These are phyloP conservation scores for Whalleya microplaca DNA, from an alignment of 2,329 filamentous ascomycete genomes.

Conservation along the genomic window DNA sequence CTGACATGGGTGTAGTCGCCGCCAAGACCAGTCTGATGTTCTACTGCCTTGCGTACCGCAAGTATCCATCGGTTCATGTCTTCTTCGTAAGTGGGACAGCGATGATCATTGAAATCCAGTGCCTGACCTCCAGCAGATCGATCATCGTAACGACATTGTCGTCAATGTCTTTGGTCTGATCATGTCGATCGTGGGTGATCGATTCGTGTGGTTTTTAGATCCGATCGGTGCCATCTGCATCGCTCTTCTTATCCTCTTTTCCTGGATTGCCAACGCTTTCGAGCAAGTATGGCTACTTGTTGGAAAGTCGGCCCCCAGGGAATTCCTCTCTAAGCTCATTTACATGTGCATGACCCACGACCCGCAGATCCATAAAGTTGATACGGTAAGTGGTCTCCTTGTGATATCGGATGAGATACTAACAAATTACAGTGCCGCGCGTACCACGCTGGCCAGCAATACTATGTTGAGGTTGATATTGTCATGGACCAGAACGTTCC, in stretches of 20 bases:
- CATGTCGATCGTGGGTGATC: slow-evolving; percentile 58
- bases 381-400: slow-evolving; percentile 46
- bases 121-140: slow-evolving; percentile 41
- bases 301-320: slow-evolving; percentile 62
- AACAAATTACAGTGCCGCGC: slow-evolving; percentile 49
- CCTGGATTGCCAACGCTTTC: slow-evolving; percentile 63
- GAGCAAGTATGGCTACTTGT: slow-evolving; percentile 66
- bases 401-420: slow-evolving; percentile 2
- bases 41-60: slow-evolving; percentile 56
- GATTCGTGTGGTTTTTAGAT: slow-evolving; percentile 63
- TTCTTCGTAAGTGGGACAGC: slow-evolving; percentile 49
- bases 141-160: slow-evolving; percentile 60
- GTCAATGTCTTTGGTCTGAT: slow-evolving; percentile 59
- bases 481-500: slow-evolving; percentile 60
- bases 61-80: slow-evolving; percentile 58
- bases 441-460: slow-evolving; percentile 64
- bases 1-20: slow-evolving; percentile 44
- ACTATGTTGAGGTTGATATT: slow-evolving; percentile 66
- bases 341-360: slow-evolving; percentile 61
- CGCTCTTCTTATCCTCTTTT: slow-evolving; percentile 62
- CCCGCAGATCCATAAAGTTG: slow-evolving; percentile 57
- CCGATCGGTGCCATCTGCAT: slow-evolving; percentile 64
- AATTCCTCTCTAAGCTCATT: slow-evolving; percentile 59
- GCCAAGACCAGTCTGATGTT: slow-evolving; percentile 56
- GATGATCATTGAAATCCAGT: background rate